Conservation (phyloP, 2,329 filamentous ascomycete species). For the Diaporthe batatas region DNA sequence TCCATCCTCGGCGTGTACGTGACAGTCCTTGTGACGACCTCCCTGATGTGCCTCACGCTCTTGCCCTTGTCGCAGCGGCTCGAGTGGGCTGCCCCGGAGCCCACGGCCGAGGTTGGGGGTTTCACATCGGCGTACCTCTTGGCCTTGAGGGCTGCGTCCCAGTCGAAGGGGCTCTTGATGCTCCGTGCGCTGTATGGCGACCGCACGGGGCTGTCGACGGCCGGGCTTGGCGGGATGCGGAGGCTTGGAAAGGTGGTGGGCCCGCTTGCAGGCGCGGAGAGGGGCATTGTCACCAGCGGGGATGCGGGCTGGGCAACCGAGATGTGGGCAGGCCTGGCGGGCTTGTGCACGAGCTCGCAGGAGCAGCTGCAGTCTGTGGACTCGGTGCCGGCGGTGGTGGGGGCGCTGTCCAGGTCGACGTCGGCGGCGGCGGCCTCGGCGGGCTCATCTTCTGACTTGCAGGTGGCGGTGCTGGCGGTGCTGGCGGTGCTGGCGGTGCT, state of each 20-base stretch:
- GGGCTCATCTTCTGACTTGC: conserved; percentile 56
- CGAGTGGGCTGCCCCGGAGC: conserved; percentile 26
- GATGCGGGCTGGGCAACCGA: conserved; percentile 41
- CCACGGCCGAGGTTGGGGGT: conserved; percentile 46
- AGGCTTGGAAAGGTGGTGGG: conserved; percentile 74
- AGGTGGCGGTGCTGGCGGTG: conserved; percentile 56
- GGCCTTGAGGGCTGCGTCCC: conserved; percentile 79
- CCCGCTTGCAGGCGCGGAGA: conserved; percentile 73
- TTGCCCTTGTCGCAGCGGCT: conserved; percentile 67
- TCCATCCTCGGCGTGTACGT: conserved; percentile 91
- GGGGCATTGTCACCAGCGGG: conserved; percentile 58
- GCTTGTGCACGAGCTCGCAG: conserved; percentile 65
- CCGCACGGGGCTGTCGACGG: conserved; percentile 76
- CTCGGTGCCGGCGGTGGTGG: conserved; percentile 70
- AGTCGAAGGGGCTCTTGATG: conserved; percentile 80
- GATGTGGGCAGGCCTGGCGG: conserved; percentile 54
- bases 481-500: conserved; percentile 54
- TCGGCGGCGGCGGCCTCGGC: conserved; percentile 46
- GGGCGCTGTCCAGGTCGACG: conserved; percentile 54
- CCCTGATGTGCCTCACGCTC: conserved; percentile 79
- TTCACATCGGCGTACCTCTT: conserved; percentile 71
- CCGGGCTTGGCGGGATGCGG: conserved; percentile 82
- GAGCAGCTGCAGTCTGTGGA: conserved; percentile 69
- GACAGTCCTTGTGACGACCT: conserved; percentile 94
- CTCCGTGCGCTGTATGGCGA: conserved; percentile 82